These are phyloP conservation scores for Colletotrichum higginsianum DNA, from an alignment of 2,329 filamentous ascomycete genomes.

Conservation along the genomic window DNA sequence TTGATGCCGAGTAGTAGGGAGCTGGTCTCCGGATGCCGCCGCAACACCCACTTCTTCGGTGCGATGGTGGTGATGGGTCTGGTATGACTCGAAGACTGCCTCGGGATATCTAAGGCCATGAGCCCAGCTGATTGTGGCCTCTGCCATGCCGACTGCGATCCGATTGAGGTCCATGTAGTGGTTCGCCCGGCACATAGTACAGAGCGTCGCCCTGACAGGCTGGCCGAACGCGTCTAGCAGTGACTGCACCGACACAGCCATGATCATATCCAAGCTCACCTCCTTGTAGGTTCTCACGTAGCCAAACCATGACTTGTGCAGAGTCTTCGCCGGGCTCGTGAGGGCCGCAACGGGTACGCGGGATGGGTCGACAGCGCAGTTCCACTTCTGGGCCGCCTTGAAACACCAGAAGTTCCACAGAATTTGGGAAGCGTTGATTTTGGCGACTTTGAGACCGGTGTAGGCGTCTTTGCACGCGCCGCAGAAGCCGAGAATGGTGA, in stretches of 20 bases:
- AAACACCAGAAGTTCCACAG: conserved; percentile 34
- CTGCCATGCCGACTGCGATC: not conserved
- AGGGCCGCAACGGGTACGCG: conserved; percentile 7
- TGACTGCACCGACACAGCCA: conserved; percentile 8
- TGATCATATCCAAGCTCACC: not conserved
- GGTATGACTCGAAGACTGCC: conserved; percentile 5
- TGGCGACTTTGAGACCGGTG: not conserved
- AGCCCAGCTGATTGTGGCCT: conserved; percentile 9
- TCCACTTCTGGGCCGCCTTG: conserved; percentile 21
- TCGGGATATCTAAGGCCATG: not conserved
- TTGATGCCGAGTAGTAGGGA: no score
- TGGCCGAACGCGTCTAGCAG: conserved; percentile 4
- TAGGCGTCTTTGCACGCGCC: conserved; percentile 17
- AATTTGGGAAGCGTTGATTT: not conserved
- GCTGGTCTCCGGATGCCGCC: not conserved
- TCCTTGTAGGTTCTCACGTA: not conserved
- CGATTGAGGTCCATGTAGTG: not conserved
- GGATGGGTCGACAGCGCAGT: not conserved
- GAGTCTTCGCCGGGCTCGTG: not conserved
- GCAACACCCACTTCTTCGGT: no score
- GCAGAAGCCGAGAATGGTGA: conserved; percentile 28
- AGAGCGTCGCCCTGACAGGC: not conserved
- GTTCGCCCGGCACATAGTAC: not conserved
- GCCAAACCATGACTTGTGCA: not conserved
- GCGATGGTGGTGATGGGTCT: not conserved